Evolutionary conservation across 768 basidiomycete genomes (phyloP).

Genomic region (Serpula lacrymans): DNA sequence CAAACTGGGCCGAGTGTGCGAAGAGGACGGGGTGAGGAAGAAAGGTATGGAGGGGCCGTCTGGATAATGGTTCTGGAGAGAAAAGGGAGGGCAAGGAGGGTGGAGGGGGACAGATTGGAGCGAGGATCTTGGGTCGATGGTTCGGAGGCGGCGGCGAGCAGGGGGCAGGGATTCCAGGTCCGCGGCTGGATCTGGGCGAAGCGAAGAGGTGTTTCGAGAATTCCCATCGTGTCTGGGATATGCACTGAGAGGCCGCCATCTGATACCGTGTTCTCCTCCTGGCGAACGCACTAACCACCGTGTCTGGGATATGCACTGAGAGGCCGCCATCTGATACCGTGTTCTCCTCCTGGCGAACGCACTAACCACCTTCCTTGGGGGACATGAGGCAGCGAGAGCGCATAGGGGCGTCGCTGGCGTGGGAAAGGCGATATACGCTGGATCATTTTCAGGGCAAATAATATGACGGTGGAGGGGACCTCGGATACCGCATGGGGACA

Average conservation of each 20-base stretch:
- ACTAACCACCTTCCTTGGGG: no score
- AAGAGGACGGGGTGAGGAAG: no score
- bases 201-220: conserved; percentile 4
- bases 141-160: no score
- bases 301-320: neutral
- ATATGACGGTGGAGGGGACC: conserved; percentile 10
- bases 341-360: neutral
- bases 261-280: neutral
- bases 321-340: neutral
- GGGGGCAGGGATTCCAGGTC: conserved; percentile 6
- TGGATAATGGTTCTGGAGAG: no score
- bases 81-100: no score
- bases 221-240: no score
- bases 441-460: conserved; percentile 1
- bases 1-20: no score
- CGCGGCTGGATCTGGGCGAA: conserved; percentile 3
- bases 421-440: neutral
- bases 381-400: conserved; percentile 16
- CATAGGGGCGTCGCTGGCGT: neutral
- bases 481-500: conserved; percentile 12
- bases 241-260: neutral
- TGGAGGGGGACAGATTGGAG: no score
- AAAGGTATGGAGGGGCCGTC: no score
- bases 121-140: no score
- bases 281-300: no score